Evolutionary conservation across 306 rosid genomes (phyloP).

Genomic region (Vigna reflexopilosa): DNA sequence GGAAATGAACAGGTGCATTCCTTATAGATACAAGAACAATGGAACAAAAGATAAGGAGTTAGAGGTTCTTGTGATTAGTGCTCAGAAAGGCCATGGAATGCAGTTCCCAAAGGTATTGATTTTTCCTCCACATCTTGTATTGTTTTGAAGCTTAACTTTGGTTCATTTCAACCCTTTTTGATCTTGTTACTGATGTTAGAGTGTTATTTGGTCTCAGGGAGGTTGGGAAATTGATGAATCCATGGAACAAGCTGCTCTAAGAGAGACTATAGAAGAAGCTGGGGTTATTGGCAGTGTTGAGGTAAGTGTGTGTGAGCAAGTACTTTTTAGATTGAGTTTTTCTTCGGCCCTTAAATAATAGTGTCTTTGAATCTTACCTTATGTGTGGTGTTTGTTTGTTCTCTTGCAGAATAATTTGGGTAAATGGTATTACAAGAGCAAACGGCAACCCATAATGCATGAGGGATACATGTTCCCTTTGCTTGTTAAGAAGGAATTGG

Average conservation of each 20-base stretch:
- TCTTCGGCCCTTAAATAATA: not conserved
- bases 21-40: slow-evolving; percentile 70
- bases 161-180: slow-evolving; percentile 5
- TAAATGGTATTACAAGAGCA: slow-evolving; percentile 80
- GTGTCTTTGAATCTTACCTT: slow-evolving; percentile 39
- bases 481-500: slow-evolving; percentile 70
- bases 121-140: not conserved
- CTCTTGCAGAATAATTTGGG: slow-evolving; percentile 70
- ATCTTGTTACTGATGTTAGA: slow-evolving; percentile 36
- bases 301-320: slow-evolving; percentile 56
- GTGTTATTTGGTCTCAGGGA: slow-evolving; percentile 63
- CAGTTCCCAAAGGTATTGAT: slow-evolving; percentile 85
- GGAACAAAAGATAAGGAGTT: slow-evolving; percentile 55
- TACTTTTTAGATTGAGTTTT: not conserved
- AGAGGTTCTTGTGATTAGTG: slow-evolving; percentile 90
- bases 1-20: slow-evolving; percentile 80
- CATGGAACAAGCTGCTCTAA: slow-evolving; percentile 79
- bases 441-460: slow-evolving; percentile 65
- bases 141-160: not conserved
- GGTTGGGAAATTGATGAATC: slow-evolving; percentile 95
- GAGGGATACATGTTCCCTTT: slow-evolving; percentile 84
- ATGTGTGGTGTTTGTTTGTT: not conserved
- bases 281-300: slow-evolving; percentile 79
- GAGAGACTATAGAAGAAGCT: slow-evolving; percentile 94
- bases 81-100: slow-evolving; percentile 86